A percentile compares a stretch with the other conserved stretches of the same genome.
Evolutionary conservation across 805 yeast species (phyloP).

Genomic region (Myxozyma lipomycoides): DNA sequence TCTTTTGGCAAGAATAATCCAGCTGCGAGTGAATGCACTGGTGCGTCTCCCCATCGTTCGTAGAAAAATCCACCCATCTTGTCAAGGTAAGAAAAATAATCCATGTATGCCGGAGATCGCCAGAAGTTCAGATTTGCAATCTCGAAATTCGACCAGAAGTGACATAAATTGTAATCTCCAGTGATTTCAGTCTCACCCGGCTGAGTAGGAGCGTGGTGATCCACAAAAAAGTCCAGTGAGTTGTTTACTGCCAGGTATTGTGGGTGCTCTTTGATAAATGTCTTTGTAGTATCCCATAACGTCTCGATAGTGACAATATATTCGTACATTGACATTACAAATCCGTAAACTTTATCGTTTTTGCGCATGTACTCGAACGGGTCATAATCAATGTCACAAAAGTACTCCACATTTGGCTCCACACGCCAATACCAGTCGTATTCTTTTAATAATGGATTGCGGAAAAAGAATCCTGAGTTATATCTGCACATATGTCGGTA

Average conservation of each 20-base stretch:
- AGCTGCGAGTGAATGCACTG: slow-evolving; percentile 77
- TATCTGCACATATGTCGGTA: slow-evolving; percentile 94
- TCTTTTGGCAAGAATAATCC: slow-evolving; percentile 53
- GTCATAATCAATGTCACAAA: slow-evolving; percentile 68
- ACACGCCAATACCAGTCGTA: slow-evolving; percentile 94
- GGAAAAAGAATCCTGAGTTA: slow-evolving; percentile 86
- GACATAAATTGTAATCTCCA: slow-evolving; percentile 72
- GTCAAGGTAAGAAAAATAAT: slow-evolving; percentile 66
- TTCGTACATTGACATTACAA: slow-evolving; percentile 78
- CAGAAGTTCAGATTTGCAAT: slow-evolving; percentile 71
- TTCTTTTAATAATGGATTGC: slow-evolving; percentile 62
- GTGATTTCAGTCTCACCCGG: slow-evolving; percentile 50
- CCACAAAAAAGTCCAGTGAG: slow-evolving; percentile 54
- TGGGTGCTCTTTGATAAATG: slow-evolving; percentile 57
- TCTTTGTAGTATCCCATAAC: slow-evolving; percentile 69
- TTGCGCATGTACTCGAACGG: slow-evolving; percentile 78
- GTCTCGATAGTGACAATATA: slow-evolving; percentile 82
- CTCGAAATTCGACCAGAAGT: slow-evolving; percentile 85
- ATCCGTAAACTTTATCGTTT: slow-evolving; percentile 76
- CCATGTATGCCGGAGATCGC: slow-evolving; percentile 63
- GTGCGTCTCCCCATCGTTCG: slow-evolving; percentile 93
- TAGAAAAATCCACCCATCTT: slow-evolving; percentile 77
- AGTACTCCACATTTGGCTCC: slow-evolving; percentile 86
- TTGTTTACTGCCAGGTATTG: slow-evolving; percentile 62
- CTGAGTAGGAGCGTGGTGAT: slow-evolving; percentile 45